Evolutionary conservation across 2,329 filamentous ascomycete species (phyloP), one percentile per base, ranked within the genome.

Genomic region (Ascosphaera pollenicola): DNA sequence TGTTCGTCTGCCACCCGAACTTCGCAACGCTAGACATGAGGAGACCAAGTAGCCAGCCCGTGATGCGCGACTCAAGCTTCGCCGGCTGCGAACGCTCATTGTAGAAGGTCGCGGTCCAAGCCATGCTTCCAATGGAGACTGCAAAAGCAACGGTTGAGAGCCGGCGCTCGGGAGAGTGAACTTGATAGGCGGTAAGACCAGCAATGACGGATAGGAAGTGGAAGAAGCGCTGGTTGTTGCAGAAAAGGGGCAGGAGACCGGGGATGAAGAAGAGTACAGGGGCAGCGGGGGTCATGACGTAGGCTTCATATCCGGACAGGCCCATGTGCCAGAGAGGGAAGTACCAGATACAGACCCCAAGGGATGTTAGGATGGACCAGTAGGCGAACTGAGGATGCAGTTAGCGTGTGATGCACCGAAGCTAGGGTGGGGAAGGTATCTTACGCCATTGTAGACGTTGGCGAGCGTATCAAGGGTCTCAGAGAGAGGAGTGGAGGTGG

Each of bases 291-390:
- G 70, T 72, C 73, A 95, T 78, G 51, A 98, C 76, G 47, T 92
- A 67, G 35, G 75, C 78, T 60, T 98, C 89, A 53, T 89, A 98
- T 45, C 89, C 89, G 3, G 87, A 95, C 43, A 98, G 91, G 19
- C 89, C 89, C 89, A 98, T 98, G 56, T 94, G 75, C 89, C 89
- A 98, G 8, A 98, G 70, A 11, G 89, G 89, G 55, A 98, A 98
- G 58, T 91, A 98, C 89, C 89, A 98, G 35, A 98, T 78, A 34
- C 81, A 67, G 35, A 98, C 66, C 18, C 83, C 85, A 39, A 98
- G 66, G 43, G 83, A 83, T 42, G 89, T 98, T 46, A 94, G 64
- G 53, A 87, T 79, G 8, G 85, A 84, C 89, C 89, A 98, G 60
- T 95, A 95, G 41, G 89, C 73, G 54, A 87, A 95, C 77, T 85